Evolutionary conservation across 2,329 filamentous ascomycete species (phyloP), one percentile per base, ranked within the genome.

Genomic region (Canariomyces notabilis): DNA sequence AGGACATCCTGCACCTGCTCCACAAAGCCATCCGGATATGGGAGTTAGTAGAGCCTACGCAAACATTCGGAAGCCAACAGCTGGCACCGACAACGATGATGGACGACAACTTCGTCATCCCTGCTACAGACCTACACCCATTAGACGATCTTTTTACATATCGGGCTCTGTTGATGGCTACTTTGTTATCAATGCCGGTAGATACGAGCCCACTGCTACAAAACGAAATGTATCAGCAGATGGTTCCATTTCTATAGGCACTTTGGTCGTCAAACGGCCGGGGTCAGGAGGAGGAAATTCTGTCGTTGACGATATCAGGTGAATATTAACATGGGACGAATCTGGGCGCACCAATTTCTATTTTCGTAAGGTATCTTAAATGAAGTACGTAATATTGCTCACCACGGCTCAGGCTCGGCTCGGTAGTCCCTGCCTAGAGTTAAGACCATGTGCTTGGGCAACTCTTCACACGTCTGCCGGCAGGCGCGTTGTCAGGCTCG

Each of bases 111-210:
- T 35, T 35, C 19, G 33, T 35, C 33, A 35, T 35, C 16, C 33
- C 33, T 35, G 15, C 33, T 18, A 18, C 16, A 35, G 33, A 35
- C 33, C 19, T 35, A 35, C 33, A 35, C 33, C 33, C 33, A n/a
- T 18, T 35, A n/a, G 33, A 35, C 33, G 33, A 35, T 16, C 15
- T 35, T 7, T 18, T 35, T 18, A 35, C 19, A 35, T 35, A 35
- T 18, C 33, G 33, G 33, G 33, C 33, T 6, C 33, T 35, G 15
- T 18, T 35, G 33, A 35, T 35, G 33, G 33, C 33, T 35, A 35
- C 33, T 35, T 35, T 35, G 33, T 19, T 35, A 35, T 35, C 33
- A n/a, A n/a, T 35, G 16, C 33, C 33, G 33, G 33, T 35, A n/a
- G 33, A 35, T 18, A 35, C 33, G 33, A 35, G 33, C 33, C 33